Evolutionary conservation across 2,329 filamentous ascomycete genomes (phyloP).

Genomic region (Blastomyces parvus): DNA sequence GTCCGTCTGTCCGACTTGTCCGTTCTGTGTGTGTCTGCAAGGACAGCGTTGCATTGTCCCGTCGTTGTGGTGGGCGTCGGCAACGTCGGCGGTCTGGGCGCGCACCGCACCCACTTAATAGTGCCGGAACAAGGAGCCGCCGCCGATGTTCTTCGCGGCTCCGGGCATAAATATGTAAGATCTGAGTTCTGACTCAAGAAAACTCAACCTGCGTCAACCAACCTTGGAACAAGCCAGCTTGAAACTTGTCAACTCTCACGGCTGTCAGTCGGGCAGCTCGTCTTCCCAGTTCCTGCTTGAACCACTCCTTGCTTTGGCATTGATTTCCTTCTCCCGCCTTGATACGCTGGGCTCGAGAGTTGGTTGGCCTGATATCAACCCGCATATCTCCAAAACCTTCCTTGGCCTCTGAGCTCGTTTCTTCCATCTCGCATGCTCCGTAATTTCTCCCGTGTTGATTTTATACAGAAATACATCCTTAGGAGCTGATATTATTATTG

Average conservation of each 20-base stretch:
- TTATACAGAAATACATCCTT: background rate
- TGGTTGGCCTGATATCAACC: background rate
- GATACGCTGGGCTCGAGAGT: background rate
- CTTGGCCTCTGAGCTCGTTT: background rate
- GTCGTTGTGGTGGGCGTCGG: no score
- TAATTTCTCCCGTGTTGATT: background rate
- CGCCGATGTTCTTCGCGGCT: no score
- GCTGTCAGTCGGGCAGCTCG: background rate
- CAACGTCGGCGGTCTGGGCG: no score
- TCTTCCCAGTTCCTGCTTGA: background rate
- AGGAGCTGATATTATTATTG: background rate
- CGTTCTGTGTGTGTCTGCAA: no score
- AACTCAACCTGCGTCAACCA: background rate
- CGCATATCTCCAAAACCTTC: background rate
- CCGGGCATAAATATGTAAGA: no score
- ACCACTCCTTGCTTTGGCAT: background rate
- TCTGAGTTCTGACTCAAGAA: background rate
- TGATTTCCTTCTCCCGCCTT: background rate
- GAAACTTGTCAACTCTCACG: background rate
- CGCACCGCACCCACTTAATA: no score
- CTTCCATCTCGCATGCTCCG: background rate
- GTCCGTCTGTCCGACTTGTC: no score
- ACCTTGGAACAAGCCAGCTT: background rate
- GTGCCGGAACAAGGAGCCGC: no score
- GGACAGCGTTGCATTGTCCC: no score